Conservation (phyloP, 1,284 basidiomycete genomes). For the Trichosporon inkin region DNA sequence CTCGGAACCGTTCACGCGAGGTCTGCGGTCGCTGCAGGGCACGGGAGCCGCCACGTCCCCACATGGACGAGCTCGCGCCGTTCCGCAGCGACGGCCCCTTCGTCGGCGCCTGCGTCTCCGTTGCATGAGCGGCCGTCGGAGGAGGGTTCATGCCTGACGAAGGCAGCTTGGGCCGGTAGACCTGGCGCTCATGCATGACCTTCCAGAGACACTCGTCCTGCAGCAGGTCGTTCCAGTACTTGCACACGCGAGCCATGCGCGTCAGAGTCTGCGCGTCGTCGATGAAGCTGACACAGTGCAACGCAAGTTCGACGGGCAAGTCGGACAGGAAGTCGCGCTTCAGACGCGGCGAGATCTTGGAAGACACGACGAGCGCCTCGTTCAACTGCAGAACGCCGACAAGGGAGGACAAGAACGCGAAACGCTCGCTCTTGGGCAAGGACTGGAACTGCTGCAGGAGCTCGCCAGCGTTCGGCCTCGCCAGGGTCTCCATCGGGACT, state of each 20-base stretch:
- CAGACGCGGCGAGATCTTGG: slow-evolving; percentile 68
- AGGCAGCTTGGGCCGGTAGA: slow-evolving; percentile 50
- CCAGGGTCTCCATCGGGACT: not conserved
- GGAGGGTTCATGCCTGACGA: slow-evolving; percentile 15
- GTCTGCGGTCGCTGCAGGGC: slow-evolving; percentile 9
- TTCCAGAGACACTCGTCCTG: slow-evolving; percentile 82
- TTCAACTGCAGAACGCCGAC: slow-evolving; percentile 63
- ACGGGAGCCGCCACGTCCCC: slow-evolving; percentile 10
- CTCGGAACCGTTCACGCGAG: slow-evolving; percentile 23
- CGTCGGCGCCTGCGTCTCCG: not conserved
- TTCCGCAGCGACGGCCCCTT: not conserved
- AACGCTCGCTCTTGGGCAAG: slow-evolving; percentile 49
- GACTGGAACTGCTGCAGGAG: slow-evolving; percentile 30
- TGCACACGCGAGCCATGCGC: slow-evolving; percentile 67
- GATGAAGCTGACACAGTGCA: slow-evolving; percentile 76
- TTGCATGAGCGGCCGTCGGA: slow-evolving; percentile 4
- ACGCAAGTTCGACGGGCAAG: slow-evolving; percentile 76
- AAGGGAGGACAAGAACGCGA: slow-evolving; percentile 61
- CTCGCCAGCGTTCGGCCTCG: slow-evolving; percentile 9
- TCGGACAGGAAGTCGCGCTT: slow-evolving; percentile 80
- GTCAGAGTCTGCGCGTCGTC: slow-evolving; percentile 75
- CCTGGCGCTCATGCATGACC: slow-evolving; percentile 64
- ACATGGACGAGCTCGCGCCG: not conserved
- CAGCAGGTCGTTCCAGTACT: slow-evolving; percentile 71
- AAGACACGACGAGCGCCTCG: slow-evolving; percentile 75